Evolutionary conservation across 768 basidiomycete species (phyloP).

Genomic region (Phlegmacium glaucopus): DNA sequence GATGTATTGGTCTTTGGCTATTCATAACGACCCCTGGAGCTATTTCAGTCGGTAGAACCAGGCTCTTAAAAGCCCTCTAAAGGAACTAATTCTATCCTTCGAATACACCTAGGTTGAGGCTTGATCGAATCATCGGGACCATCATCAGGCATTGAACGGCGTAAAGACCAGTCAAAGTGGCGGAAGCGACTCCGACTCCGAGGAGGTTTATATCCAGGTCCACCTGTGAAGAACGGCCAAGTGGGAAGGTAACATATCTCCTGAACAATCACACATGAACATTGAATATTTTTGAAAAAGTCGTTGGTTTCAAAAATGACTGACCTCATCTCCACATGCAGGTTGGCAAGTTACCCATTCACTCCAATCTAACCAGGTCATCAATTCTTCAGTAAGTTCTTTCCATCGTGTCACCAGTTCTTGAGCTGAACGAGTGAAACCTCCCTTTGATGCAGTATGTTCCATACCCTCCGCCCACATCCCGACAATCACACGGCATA

Average conservation of each 20-base stretch:
- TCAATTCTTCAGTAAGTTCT: neutral
- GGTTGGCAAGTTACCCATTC: slow-evolving; percentile 1
- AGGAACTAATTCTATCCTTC: neutral
- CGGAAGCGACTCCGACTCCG: neutral
- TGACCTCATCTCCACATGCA: neutral
- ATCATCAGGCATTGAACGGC: neutral
- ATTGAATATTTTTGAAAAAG: neutral
- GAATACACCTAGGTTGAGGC: neutral
- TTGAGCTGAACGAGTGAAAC: neutral
- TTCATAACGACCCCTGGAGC: too few relatives aligned
- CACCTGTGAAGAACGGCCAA: neutral
- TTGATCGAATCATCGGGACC: neutral
- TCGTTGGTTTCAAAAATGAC: neutral
- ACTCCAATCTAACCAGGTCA: slow-evolving; percentile 7
- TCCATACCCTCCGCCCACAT: slow-evolving; percentile 7
- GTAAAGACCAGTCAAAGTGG: neutral
- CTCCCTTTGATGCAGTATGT: neutral
- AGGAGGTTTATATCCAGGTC: too few relatives aligned
- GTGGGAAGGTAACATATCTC: neutral
- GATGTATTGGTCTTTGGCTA: too few relatives aligned
- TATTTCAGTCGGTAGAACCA: too few relatives aligned
- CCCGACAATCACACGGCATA: slow-evolving; percentile 6
- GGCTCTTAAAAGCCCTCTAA: too few relatives aligned
- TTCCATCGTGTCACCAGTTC: neutral
- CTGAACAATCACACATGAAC: neutral